Conservation (phyloP, 768 basidiomycete species). For the Phylloporus rhodoxanthus region DNA sequence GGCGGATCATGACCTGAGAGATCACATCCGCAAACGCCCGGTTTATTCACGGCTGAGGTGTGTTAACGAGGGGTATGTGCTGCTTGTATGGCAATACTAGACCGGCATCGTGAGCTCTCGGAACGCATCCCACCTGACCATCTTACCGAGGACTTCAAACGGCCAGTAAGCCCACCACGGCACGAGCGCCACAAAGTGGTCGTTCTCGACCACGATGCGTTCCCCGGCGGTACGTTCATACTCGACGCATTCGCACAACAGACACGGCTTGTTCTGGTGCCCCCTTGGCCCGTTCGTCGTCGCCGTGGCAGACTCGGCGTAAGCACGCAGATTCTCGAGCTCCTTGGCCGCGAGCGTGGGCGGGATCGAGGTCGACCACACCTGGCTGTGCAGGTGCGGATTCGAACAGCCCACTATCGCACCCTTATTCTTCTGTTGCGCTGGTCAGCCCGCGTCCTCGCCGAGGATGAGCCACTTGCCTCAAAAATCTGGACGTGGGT, state of each 20-base stretch:
- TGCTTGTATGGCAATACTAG: conserved; percentile 71
- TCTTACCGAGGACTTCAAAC: conserved; percentile 69
- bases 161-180: conserved; percentile 98
- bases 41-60: conserved; percentile 60
- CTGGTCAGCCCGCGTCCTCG: conserved; percentile 1
- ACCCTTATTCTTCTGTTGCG: conserved; percentile 75
- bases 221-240: conserved; percentile 52
- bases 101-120: not conserved
- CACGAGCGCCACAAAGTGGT: conserved; percentile 77
- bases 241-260: conserved; percentile 76
- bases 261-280: conserved; percentile 52
- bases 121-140: not conserved
- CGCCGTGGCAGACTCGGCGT: conserved; percentile 33
- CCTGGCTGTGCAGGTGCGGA: conserved; percentile 90
- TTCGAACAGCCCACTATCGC: conserved; percentile 94
- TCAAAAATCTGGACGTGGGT: conserved; percentile 88
- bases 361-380: conserved; percentile 71
- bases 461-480: conserved; percentile 31
- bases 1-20: conserved; percentile 55
- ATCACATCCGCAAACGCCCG: conserved; percentile 62
- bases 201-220: conserved; percentile 65
- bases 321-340: conserved; percentile 48
- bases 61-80: conserved; percentile 67
- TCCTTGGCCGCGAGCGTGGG: conserved; percentile 69
- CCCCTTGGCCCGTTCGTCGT: conserved; percentile 48